These are phyloP conservation scores for Santalum album DNA, from an alignment of 164 flowering plant species.

Conservation along the genomic window DNA sequence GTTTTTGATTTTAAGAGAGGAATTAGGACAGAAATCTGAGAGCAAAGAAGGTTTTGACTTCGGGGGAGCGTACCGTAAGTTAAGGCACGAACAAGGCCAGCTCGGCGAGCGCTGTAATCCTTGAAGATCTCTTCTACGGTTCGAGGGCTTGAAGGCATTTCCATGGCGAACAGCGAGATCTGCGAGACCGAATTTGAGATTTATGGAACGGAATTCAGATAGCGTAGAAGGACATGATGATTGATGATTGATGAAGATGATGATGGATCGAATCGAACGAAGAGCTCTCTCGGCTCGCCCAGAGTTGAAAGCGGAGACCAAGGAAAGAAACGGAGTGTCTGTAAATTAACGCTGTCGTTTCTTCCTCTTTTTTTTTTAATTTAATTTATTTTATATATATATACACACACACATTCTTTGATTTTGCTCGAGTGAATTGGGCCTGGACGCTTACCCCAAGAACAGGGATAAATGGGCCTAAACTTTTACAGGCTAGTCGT, in stretches of 20 bases:
- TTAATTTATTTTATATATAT: no score
- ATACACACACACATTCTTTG: no score
- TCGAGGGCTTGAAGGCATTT: conserved; percentile 63
- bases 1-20: neutral
- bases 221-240: neutral
- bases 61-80: conserved; percentile 38
- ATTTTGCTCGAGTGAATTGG: no score
- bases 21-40: neutral
- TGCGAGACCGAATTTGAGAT: neutral
- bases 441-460: no score
- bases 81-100: conserved; percentile 69
- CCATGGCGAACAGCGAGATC: conserved; percentile 26
- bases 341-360: neutral
- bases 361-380: no score
- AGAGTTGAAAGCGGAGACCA: neutral
- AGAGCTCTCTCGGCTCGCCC: no score
- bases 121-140: conserved; percentile 87
- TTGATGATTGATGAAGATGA: no score
- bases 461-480: no score
- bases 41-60: neutral
- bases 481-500: no score
- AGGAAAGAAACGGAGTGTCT: neutral
- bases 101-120: conserved; percentile 61
- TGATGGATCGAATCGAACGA: conserved; percentile 6
- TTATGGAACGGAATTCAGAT: neutral